Evolutionary conservation across 352 stramenopile species (phyloP).

Genomic region (Globisporangium splendens): DNA sequence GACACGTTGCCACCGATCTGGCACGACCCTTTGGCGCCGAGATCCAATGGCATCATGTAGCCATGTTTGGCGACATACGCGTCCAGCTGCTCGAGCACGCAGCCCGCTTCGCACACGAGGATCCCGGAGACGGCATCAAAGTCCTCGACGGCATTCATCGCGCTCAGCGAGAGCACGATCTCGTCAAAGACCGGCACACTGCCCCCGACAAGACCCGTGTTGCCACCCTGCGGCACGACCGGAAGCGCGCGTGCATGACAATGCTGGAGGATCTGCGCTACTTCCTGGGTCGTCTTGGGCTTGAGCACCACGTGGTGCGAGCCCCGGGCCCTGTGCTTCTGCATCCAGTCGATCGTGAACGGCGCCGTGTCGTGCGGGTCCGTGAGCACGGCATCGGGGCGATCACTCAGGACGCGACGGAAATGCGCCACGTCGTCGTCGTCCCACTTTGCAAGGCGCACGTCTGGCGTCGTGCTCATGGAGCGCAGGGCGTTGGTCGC

Average conservation of each 20-base stretch:
- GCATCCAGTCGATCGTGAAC: conserved; percentile 82
- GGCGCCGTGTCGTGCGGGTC: conserved; percentile 59
- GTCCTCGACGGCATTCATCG: conserved; percentile 89
- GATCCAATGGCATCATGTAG: conserved; percentile 94
- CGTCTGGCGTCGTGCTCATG: conserved; percentile 25
- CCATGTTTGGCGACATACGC: conserved; percentile 76
- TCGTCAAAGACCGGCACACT: conserved; percentile 88
- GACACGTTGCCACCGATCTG: conserved; percentile 96
- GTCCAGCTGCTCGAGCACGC: conserved; percentile 93
- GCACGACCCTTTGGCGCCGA: conserved; percentile 97
- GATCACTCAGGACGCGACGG: conserved; percentile 36
- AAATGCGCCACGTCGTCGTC: conserved; percentile 67
- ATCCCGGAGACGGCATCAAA: conserved; percentile 89
- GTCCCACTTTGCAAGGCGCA: conserved; percentile 44
- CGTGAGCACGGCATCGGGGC: conserved; percentile 60
- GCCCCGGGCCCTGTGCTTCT: conserved; percentile 72
- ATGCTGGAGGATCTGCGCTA: conserved; percentile 89
- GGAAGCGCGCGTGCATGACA: conserved; percentile 87
- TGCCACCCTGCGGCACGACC: conserved; percentile 95
- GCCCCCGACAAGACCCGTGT: conserved; percentile 95
- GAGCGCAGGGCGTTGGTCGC: conserved; percentile 13
- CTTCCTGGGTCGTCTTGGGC: conserved; percentile 83
- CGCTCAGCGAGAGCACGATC: conserved; percentile 91
- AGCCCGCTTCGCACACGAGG: conserved; percentile 88
- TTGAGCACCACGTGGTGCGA: conserved; percentile 78